phyloP scores from a whole-genome alignment of 2,329 filamentous ascomycete species.

The Coniochaeta prunicola region DNA sequence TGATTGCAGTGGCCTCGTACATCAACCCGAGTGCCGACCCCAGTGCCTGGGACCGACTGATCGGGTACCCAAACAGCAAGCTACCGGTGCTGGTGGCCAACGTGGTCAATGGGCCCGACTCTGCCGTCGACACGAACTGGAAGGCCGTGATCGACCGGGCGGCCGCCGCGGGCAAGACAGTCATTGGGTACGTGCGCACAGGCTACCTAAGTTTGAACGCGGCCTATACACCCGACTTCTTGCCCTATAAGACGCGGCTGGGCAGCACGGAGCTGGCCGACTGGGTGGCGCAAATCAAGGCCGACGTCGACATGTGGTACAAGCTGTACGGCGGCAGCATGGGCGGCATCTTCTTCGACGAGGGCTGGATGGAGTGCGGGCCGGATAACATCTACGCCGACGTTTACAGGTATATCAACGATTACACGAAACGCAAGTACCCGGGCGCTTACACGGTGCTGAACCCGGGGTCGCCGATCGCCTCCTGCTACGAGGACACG shows the following conservation, averaged over 20 bases:
- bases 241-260: constrained; percentile 9
- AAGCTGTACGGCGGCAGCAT: constrained; percentile 15
- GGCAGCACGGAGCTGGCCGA: constrained; percentile 12
- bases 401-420: constrained; percentile 18
- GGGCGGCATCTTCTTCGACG: constrained; percentile 25
- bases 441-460: constrained; percentile 17
- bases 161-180: background rate
- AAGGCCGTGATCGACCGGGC: background rate
- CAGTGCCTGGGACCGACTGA: background rate
- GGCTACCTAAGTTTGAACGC: background rate
- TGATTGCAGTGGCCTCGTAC: background rate
- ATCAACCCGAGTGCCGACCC: background rate
- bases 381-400: constrained; percentile 17
- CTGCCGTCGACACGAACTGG: background rate
- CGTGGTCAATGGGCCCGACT: background rate
- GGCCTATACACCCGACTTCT: background rate
- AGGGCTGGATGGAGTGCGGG: constrained; percentile 20
- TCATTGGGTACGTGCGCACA: background rate
- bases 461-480: constrained; percentile 14
- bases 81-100: background rate
- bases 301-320: constrained; percentile 17
- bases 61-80: background rate
- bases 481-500: constrained; percentile 20
- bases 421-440: constrained; percentile 15
- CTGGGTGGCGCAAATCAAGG: constrained; percentile 16